Evolutionary conservation across 2,329 filamentous ascomycete species (phyloP).

Genomic region (Epichloe typhina): DNA sequence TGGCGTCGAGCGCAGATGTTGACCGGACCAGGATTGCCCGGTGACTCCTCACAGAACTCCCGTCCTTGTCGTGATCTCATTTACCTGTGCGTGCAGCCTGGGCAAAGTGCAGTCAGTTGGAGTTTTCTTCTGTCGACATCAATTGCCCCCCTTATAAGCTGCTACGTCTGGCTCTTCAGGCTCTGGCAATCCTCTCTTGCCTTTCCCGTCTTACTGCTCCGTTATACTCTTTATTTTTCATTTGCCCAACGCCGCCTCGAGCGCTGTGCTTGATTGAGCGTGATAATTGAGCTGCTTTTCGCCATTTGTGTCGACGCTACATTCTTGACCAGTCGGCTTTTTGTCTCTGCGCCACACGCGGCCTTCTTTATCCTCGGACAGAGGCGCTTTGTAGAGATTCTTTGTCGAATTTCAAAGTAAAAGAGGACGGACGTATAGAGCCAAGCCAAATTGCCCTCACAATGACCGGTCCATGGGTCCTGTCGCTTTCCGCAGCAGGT

Average conservation of each 20-base stretch:
- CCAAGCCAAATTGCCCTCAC: not conserved
- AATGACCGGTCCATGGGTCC: conserved; percentile 6
- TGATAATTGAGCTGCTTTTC: not conserved
- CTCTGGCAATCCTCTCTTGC: not conserved
- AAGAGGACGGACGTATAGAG: not conserved
- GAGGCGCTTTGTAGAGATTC: conserved; percentile 1
- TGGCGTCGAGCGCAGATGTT: conserved; percentile 1
- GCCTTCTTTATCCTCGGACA: not conserved
- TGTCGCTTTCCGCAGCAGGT: conserved; percentile 19
- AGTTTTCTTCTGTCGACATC: not conserved
- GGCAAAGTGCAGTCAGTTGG: not conserved
- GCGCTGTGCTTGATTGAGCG: not conserved
- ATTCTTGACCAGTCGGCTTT: not conserved
- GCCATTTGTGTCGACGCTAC: not conserved
- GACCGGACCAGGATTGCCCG: conserved; percentile 1
- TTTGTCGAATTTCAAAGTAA: not conserved
- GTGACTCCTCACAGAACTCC: conserved; percentile 5
- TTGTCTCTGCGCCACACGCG: not conserved
- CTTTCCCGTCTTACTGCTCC: not conserved
- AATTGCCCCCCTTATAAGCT: not conserved
- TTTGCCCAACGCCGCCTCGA: not conserved
- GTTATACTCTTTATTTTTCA: no score
- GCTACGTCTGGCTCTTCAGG: not conserved
- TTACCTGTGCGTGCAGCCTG: not conserved
- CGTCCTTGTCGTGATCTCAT: not conserved